A percentile compares a stretch with the other conserved stretches of the same genome.
These are phyloP conservation scores for Saururus chinensis DNA, from an alignment of 164 flowering plant genomes.

Conservation along the genomic window DNA sequence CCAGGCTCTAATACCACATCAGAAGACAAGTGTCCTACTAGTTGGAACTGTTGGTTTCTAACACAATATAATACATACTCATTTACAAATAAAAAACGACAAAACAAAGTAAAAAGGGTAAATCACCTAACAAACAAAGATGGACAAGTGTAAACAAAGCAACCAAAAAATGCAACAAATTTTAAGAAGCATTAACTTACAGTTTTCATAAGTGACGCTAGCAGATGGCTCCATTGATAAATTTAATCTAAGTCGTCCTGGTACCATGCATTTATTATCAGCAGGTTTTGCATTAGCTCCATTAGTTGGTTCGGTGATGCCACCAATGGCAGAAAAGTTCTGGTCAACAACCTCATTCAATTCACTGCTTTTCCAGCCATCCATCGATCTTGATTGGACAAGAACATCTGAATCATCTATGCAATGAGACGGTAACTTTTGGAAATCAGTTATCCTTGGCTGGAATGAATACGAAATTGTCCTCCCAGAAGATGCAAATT, in stretches of 20 bases:
- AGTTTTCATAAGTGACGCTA: conserved; percentile 29
- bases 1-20: too few relatives aligned
- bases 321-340: conserved; percentile 30
- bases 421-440: conserved; percentile 33
- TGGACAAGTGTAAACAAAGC: too few relatives aligned
- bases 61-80: too few relatives aligned
- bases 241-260: conserved; percentile 29
- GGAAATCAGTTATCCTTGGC: conserved; percentile 42
- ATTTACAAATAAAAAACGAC: too few relatives aligned
- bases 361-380: conserved; percentile 26
- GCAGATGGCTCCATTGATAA: conserved; percentile 33
- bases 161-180: not conserved
- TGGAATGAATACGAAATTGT: conserved; percentile 40
- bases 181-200: conserved; percentile 26
- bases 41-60: too few relatives aligned
- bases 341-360: conserved; percentile 26
- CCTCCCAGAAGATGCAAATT: conserved; percentile 37
- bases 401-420: conserved; percentile 42
- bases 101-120: too few relatives aligned
- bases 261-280: conserved; percentile 31
- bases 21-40: too few relatives aligned
- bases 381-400: conserved; percentile 24
- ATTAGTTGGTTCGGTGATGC: conserved; percentile 19
- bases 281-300: conserved; percentile 33
- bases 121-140: too few relatives aligned